Evolutionary conservation across 208 protist species (phyloP).

Genomic region (Novymonas esmeraldas): DNA sequence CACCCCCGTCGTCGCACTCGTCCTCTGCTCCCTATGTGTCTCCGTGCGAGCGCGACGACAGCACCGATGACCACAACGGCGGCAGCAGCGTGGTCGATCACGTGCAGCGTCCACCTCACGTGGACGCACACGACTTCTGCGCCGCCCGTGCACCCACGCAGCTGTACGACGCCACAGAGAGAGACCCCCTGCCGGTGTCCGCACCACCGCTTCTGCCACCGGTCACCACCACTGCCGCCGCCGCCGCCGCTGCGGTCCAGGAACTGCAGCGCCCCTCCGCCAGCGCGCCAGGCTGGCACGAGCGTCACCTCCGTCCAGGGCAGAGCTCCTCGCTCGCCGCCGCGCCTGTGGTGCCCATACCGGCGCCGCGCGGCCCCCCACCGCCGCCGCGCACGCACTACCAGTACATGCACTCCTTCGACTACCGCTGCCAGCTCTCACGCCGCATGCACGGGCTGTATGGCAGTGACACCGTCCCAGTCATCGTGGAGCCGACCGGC

Average conservation of each 20-base stretch:
- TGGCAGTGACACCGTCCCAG: conserved; percentile 78
- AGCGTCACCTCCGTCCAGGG: not conserved
- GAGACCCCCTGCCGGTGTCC: too few species aligned
- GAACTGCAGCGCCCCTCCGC: not conserved
- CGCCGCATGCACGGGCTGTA: conserved; percentile 30
- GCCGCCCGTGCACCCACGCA: too few species aligned
- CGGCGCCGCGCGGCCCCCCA: not conserved
- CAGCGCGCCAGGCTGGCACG: not conserved
- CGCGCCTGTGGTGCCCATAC: not conserved
- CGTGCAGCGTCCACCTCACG: not conserved
- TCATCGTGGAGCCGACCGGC: conserved; percentile 90
- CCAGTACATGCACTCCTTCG: conserved; percentile 54
- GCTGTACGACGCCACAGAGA: too few species aligned
- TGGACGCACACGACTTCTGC: not conserved
- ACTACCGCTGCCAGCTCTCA: conserved; percentile 44
- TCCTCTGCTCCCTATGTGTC: conserved; percentile 13
- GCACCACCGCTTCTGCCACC: too few species aligned
- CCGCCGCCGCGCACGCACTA: conserved; percentile 37
- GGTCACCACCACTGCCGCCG: not conserved
- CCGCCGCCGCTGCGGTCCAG: not conserved
- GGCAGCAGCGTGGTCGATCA: not conserved
- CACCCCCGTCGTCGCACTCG: conserved; percentile 5
- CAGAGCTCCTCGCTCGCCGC: not conserved
- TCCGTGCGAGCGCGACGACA: conserved; percentile 4
- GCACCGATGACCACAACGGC: not conserved